Percentiles rank a stretch among this genome's conserved stretches.
Evolutionary conservation across 2,329 filamentous ascomycete genomes (phyloP).

Genomic region (Erysiphe neolycopersici): DNA sequence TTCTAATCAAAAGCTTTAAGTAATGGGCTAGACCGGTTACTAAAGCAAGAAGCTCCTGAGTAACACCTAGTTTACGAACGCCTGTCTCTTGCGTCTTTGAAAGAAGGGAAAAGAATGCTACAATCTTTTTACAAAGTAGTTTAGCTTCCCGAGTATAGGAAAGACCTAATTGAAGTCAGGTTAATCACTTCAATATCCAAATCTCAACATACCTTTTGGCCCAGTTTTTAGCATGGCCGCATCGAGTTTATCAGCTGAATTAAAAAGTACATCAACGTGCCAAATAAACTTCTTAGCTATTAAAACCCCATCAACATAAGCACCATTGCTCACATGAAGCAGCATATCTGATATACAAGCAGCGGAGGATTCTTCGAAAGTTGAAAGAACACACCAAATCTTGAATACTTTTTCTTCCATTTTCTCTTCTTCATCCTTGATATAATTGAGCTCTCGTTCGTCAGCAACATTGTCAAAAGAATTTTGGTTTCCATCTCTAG

Average conservation of each 20-base stretch:
- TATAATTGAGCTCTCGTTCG: conserved; percentile 42
- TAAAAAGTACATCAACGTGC: conserved; percentile 83
- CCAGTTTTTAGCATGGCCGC: conserved; percentile 37
- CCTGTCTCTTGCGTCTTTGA: conserved; percentile 85
- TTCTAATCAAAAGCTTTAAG: conserved; percentile 86
- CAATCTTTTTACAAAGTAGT: conserved; percentile 96
- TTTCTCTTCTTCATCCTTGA: conserved; percentile 65
- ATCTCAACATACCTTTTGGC: conserved; percentile 36
- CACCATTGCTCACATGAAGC: conserved; percentile 89
- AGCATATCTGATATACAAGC: conserved; percentile 99
- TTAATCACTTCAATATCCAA: neutral
- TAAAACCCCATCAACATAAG: conserved; percentile 81
- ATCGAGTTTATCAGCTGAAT: conserved; percentile 66
- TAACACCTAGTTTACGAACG: conserved; percentile 78
- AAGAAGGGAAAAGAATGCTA: conserved; percentile 84
- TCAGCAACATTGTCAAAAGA: conserved; percentile 23
- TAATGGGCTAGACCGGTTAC: conserved; percentile 94
- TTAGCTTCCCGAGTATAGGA: conserved; percentile 93
- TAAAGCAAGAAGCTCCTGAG: conserved; percentile 88
- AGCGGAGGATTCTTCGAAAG: conserved; percentile 90
- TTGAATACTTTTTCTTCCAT: conserved; percentile 96
- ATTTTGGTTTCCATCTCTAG: conserved; percentile 17
- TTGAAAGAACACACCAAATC: conserved; percentile 94
- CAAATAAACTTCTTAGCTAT: conserved; percentile 90
- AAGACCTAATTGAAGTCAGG: conserved; percentile 27